These are phyloP conservation scores for Arachis hypogaea DNA, from an alignment of 306 rosid genomes.

Conservation along the genomic window DNA sequence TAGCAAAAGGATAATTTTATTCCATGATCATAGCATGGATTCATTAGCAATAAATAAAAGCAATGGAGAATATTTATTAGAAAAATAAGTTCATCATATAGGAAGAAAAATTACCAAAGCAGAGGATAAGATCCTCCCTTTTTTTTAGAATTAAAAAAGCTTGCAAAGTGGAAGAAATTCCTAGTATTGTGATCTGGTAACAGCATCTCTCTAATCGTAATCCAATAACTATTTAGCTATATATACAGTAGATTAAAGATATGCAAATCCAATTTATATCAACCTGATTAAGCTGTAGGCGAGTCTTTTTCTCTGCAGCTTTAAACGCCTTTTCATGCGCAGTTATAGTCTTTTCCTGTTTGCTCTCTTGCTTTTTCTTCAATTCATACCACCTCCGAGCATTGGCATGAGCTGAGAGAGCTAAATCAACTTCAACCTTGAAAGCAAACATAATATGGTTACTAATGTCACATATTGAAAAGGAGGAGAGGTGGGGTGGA, in stretches of 20 bases:
- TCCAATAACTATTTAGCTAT: slow-evolving; percentile 29
- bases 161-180: neutral
- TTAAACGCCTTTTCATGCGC: slow-evolving; percentile 97
- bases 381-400: slow-evolving; percentile 93
- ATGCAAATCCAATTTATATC: slow-evolving; percentile 33
- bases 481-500: too few species aligned
- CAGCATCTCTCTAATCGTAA: slow-evolving; percentile 27
- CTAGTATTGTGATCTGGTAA: slow-evolving; percentile 19
- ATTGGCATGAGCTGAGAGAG: slow-evolving; percentile 95
- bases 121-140: neutral
- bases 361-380: slow-evolving; percentile 95
- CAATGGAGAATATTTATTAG: too few species aligned
- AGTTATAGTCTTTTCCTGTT: slow-evolving; percentile 89
- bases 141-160: neutral
- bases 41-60: too few species aligned
- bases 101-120: slow-evolving; percentile 7
- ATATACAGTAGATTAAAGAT: slow-evolving; percentile 23
- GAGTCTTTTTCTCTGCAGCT: slow-evolving; percentile 97
- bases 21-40: too few species aligned
- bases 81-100: neutral
- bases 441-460: slow-evolving; percentile 20
- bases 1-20: too few species aligned
- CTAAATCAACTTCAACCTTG: slow-evolving; percentile 93
- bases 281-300: slow-evolving; percentile 90
- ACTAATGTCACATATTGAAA: slow-evolving; percentile 30